Base-by-base conservation (phyloP, 768 basidiomycete genomes). In the Steccherinum ochraceum region DNA sequence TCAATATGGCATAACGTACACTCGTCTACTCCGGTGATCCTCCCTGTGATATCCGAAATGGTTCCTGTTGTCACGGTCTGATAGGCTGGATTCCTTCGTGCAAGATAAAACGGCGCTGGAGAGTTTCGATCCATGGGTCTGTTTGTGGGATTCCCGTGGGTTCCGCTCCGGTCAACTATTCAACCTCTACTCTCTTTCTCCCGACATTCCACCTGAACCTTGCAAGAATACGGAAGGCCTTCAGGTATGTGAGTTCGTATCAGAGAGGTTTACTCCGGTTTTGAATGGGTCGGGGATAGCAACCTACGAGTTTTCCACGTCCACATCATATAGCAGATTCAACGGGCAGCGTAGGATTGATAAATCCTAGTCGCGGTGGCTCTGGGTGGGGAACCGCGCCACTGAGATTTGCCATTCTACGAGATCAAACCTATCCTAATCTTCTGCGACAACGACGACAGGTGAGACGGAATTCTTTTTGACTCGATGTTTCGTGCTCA, bases 11-110 rank as follows among this genome's bases (percentile, higher is more conserved):
- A 35, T 35, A 35, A 35, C 30, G 30, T 35, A 35, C 30, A 35
- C 30, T 35, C 7, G 7, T 7, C 30, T 35, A 35, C 30, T 49
- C 48, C 48, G 48, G 48, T 40, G 48, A 49, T 49, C 48, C 48
- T 49, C 39, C 48, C 24, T 12, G 35, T 49, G 48, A 49, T 49
- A 49, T 49, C 48, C 48, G 48, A 49, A 40, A 49, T 49, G 48
- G n/a, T 24, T 19, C 39, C 48, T 42, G 48, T 19, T 49, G 48
- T 49, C 24, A 42, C 20, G 24, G 48, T 49, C 35, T 49, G 47
- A 13, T 30, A 40, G 18, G 23, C 39, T 40, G 48, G 48, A 35
- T 7, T 35, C 30, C n/a, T 35, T 35, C 30, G 30, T 35, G 30
- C 30, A 7, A 7, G 30, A 35, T 35, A 35, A 35, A 35, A 16